A percentile compares a stretch with the other conserved stretches of the same genome.
phyloP scores from a whole-genome alignment of 2,329 filamentous ascomycete genomes.

The Berkeleyomyces rouxiae region DNA sequence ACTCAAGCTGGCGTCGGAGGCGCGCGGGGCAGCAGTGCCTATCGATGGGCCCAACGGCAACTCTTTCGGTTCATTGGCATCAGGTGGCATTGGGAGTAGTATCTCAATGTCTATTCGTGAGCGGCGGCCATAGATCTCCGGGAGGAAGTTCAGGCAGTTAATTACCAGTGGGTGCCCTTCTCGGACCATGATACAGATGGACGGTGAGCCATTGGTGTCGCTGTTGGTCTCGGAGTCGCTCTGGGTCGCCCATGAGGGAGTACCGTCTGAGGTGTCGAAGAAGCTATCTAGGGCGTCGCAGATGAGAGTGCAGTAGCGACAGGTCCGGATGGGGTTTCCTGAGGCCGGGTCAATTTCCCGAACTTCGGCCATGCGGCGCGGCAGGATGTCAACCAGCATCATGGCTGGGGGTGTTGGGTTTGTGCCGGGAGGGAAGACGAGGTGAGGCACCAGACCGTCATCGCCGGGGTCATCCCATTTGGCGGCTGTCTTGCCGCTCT shows the following conservation, averaged over 20 bases:
- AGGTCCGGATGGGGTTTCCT: constrained; percentile 1
- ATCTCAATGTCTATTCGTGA: constrained; percentile 12
- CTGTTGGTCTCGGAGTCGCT: constrained; percentile 6
- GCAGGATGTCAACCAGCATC: constrained; percentile 12
- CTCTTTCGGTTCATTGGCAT: constrained; percentile 5
- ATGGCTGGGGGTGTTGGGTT: constrained; percentile 13
- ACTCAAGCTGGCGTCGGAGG: constrained; percentile 9
- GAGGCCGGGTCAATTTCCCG: constrained; percentile 2
- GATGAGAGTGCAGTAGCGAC: constrained; percentile 9
- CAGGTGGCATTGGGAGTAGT: constrained; percentile 7
- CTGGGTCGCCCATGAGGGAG: neutral
- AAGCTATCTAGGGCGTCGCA: constrained; percentile 8
- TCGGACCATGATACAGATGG: constrained; percentile 10
- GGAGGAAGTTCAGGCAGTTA: constrained; percentile 12
- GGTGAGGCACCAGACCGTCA: neutral
- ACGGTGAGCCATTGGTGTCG: constrained; percentile 8
- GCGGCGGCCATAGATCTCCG: constrained; percentile 5
- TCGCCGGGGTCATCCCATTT: constrained; percentile 12
- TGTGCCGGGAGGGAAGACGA: constrained; percentile 6
- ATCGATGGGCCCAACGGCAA: constrained; percentile 9
- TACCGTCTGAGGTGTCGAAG: neutral
- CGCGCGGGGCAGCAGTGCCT: constrained; percentile 12
- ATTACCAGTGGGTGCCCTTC: constrained; percentile 12
- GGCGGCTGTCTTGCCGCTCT: constrained; percentile 6
- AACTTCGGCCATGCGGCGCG: constrained; percentile 11